Percentiles rank a stretch among this genome's conserved stretches.
phyloP scores from a whole-genome alignment of 495 filamentous ascomycete species.

The Trichocladium antarcticum region DNA sequence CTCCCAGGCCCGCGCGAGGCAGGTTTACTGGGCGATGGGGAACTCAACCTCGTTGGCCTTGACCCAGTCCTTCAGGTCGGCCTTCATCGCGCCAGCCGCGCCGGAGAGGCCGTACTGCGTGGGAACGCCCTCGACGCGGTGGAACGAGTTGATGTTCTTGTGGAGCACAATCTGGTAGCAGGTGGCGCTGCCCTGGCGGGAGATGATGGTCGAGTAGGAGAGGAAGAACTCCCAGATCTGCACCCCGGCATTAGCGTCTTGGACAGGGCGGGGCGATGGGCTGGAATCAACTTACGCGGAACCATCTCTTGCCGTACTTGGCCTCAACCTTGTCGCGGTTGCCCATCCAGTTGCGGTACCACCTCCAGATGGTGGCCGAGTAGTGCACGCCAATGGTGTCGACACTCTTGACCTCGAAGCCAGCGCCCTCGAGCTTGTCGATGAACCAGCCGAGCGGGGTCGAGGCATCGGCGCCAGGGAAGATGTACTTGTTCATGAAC shows the following conservation, averaged over 20 bases:
- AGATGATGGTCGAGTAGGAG: constrained; percentile 82
- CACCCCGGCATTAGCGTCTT: neutral
- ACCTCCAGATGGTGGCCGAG: constrained; percentile 92
- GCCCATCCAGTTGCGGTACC: constrained; percentile 98
- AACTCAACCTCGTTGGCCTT: constrained; percentile 36
- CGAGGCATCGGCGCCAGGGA: constrained; percentile 78
- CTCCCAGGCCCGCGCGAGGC: neutral
- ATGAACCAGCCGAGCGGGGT: constrained; percentile 67
- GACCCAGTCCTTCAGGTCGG: constrained; percentile 35
- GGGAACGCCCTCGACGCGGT: constrained; percentile 77
- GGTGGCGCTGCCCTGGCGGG: constrained; percentile 82
- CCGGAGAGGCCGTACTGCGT: constrained; percentile 66
- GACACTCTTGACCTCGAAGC: constrained; percentile 65
- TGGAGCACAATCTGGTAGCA: constrained; percentile 94
- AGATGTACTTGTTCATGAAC: constrained; percentile 90
- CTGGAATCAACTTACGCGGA: constrained; percentile 57
- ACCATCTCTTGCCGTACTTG: constrained; percentile 95
- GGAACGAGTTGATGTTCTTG: constrained; percentile 96
- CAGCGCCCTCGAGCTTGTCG: constrained; percentile 58
- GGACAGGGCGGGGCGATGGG: neutral
- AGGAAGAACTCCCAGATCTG: constrained; percentile 99
- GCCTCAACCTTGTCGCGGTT: constrained; percentile 90
- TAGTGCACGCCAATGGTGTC: constrained; percentile 96
- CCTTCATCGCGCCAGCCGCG: constrained; percentile 43
- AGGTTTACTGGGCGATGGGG: constrained; percentile 29